These are phyloP conservation scores for Ocimum tenuiflorum DNA, from an alignment of 257 asterid genomes.

Conservation along the genomic window DNA sequence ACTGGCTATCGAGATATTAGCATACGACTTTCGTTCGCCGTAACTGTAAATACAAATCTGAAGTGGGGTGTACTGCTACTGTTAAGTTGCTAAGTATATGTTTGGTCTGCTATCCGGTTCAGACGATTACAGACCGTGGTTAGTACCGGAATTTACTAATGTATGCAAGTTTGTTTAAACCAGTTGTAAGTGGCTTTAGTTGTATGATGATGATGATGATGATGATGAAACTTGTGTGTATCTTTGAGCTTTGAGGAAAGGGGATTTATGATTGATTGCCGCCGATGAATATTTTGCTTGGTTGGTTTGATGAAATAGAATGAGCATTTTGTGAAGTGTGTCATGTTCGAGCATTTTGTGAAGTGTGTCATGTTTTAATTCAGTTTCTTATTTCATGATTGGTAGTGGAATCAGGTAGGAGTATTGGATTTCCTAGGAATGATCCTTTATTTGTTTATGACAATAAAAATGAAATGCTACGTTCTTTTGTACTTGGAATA, in stretches of 20 bases:
- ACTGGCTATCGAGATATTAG: conserved; percentile 35
- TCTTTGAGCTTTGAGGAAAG: conserved; percentile 18
- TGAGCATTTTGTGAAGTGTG: not conserved
- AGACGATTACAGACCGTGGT: conserved; percentile 18
- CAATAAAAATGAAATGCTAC: too few relatives aligned
- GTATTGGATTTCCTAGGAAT: too few relatives aligned
- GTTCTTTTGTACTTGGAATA: too few relatives aligned
- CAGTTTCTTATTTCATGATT: too few relatives aligned
- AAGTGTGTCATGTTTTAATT: too few relatives aligned
- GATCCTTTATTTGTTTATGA: too few relatives aligned
- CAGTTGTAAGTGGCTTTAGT: conserved; percentile 18
- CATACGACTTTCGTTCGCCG: conserved; percentile 37
- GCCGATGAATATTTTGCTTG: not conserved
- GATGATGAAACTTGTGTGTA: conserved; percentile 12
- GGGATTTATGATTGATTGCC: conserved; percentile 11
- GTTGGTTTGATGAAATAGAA: conserved; percentile 5
- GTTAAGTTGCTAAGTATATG: conserved; percentile 18
- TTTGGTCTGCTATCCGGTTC: conserved; percentile 21
- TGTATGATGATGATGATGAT: not conserved
- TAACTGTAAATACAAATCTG: conserved; percentile 52
- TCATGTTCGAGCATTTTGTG: too few relatives aligned
- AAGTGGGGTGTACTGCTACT: conserved; percentile 38
- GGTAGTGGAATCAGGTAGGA: too few relatives aligned
- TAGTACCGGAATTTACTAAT: conserved; percentile 20
- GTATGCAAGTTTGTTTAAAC: conserved; percentile 20